A percentile compares a stretch with the other conserved stretches of the same genome.
Evolutionary conservation across 306 rosid genomes (phyloP).

Genomic region (Castanospermum australe): DNA sequence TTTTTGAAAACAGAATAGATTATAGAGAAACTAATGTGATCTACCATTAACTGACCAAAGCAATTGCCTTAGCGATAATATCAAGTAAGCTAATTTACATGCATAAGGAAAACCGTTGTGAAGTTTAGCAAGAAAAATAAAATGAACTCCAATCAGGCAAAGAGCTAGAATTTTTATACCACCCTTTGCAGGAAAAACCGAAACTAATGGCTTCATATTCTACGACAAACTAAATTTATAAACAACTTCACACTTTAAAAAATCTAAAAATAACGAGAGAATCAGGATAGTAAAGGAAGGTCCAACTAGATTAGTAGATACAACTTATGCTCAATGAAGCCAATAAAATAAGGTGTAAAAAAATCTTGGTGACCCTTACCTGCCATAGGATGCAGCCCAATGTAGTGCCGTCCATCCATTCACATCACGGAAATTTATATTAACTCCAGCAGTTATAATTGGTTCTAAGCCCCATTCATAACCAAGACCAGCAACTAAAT

Average conservation of each 20-base stretch:
- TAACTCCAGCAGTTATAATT: conserved; percentile 69
- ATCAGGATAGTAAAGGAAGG: neutral
- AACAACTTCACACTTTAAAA: conserved; percentile 3
- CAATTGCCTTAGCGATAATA: conserved; percentile 5
- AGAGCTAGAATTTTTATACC: neutral
- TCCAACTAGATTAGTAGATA: conserved; percentile 13
- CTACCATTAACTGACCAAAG: conserved; percentile 7
- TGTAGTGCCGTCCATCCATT: conserved; percentile 95
- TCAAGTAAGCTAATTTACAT: neutral
- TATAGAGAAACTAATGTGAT: neutral
- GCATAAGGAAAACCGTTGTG: neutral
- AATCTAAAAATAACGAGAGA: neutral
- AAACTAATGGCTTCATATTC: neutral
- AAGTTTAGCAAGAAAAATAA: neutral
- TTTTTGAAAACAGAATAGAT: neutral
- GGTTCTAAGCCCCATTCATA: conserved; percentile 84
- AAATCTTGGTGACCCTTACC: conserved; percentile 45
- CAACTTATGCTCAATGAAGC: conserved; percentile 4
- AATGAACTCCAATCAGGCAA: neutral
- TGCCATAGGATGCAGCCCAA: conserved; percentile 92
- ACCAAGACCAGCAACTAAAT: conserved; percentile 78
- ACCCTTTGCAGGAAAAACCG: conserved; percentile 9
- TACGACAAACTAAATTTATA: conserved; percentile 3
- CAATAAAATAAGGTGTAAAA: neutral
- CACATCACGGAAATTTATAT: conserved; percentile 79